Evolutionary conservation across 768 basidiomycete species (phyloP), one percentile per base, ranked within the genome.

Genomic region (Tricholomella constricta): DNA sequence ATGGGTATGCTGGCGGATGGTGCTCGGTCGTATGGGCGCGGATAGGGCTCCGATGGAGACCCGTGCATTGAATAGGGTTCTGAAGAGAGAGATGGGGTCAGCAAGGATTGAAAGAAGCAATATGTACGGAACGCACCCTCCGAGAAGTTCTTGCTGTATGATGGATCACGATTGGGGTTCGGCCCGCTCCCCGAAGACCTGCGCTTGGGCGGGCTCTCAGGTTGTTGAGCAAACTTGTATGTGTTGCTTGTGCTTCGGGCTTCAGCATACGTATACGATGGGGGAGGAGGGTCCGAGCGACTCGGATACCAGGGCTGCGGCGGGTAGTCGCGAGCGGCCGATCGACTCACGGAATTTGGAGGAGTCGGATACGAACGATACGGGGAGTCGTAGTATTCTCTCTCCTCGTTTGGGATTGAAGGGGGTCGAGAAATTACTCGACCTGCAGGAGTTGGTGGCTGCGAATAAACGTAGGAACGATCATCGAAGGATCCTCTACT

Each of bases 401-500:
- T 46, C 20, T 57, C 59, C 17, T 60, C 59, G 40, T 35, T 55
- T 12, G 51, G 49, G 35, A 54, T 57, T 9, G 59, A 57, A 2
- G 59, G 40, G 27, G 52, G 51, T 2, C 52, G 51, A 32, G 59
- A 49, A 27, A 56, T 50, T 0, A 48, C 48, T 31, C 52, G 20
- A 1, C 48, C 53, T 15, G 35, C 26, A 2, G 45, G 40, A 38
- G 48, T 29, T 5, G 56, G 48, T 3, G 52, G 50, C 22, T 50
- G 48, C 26, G 50, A 44, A 19, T 48, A 46, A 17, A 51, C 37
- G 43, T 56, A 51, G 29, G 57, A 19, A 22, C 60, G 58, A 27
- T 63, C 65, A 31, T 56, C 61, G 43, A 69, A 69, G 17, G 69
- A 68, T 27, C 62, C 19, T 44, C 68, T 67, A 10, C 60, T 52